Evolutionary conservation across 768 basidiomycete genomes (phyloP), one percentile per base, ranked within the genome.

Genomic region (Paxillus ammoniavirescens): DNA sequence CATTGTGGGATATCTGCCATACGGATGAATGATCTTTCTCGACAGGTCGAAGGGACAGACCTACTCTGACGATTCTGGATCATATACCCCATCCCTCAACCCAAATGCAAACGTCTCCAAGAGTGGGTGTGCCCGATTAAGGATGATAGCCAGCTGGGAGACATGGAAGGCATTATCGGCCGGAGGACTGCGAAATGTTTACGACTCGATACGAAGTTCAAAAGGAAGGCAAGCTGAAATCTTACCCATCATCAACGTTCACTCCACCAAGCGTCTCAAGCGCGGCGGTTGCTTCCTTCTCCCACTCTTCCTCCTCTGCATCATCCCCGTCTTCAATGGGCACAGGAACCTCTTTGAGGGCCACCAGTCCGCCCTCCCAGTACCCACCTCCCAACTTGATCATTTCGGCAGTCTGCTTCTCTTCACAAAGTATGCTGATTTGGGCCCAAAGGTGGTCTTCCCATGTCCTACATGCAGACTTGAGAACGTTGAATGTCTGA

Each of bases 401-500:
- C 63, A 98, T 79, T 56, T 88, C 84, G 30, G 76, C 77, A 42
- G 84, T 86, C 65, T 88, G 81, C 54, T 89, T 85, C 60, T 92
- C 86, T 65, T 95, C 91, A 61, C 90, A 87, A 37, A 91, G 74
- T 46, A 91, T 78, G 60, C 84, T 85, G 47, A 94, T 75, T 53
- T 91, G 87, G 0, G 91, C 92, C 97, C 97, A 99, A 0, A 98
- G 76, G 65, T 95, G 87, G 64, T 99, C 97, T 63, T 95, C 91
- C 95, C 96, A 98, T 18, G 90, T 88, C 33, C 85, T 73, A 63
- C 92, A 95, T 3, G 88, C 83, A 0, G 84, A 78, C 57, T 88
- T 84, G 33, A 93, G 80, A 31, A 87, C 70, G 18, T 69, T 72
- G 0, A 82, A 78, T 1, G 89, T 90, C 68, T 79, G 85, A 43